Conservation (phyloP, 768 basidiomycete genomes). For the Amanita phalloides region DNA sequence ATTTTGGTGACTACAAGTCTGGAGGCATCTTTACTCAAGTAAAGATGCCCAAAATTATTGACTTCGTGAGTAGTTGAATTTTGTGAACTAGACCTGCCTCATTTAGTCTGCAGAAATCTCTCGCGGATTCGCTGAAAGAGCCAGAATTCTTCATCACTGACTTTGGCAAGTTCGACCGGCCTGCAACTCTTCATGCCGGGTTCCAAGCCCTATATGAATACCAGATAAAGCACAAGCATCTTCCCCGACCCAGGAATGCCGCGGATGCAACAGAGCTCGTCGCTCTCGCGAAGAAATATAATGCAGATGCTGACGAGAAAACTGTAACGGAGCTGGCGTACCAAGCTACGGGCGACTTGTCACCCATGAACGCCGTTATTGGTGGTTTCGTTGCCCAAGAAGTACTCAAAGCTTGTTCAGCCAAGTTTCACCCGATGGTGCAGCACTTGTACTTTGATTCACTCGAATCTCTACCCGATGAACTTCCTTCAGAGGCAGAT, state of each 20-base stretch:
- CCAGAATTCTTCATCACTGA: conserved; percentile 94
- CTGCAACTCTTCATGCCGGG: conserved; percentile 80
- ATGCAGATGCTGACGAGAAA: conserved; percentile 71
- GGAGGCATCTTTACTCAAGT: conserved; percentile 98
- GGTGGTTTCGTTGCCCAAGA: conserved; percentile 99
- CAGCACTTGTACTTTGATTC: conserved; percentile 98
- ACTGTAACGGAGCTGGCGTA: conserved; percentile 76
- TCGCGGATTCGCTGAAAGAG: conserved; percentile 68
- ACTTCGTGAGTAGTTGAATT: conserved; percentile 57
- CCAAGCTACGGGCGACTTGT: conserved; percentile 84
- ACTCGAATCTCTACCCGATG: conserved; percentile 79
- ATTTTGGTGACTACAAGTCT: conserved; percentile 62
- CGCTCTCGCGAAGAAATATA: conserved; percentile 66
- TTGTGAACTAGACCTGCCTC: conserved; percentile 3
- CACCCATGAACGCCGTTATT: conserved; percentile 86
- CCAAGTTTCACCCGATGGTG: conserved; percentile 95
- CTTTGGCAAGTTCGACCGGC: conserved; percentile 95
- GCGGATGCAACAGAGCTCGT: conserved; percentile 72
- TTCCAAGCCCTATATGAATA: conserved; percentile 92
- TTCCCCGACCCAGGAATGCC: conserved; percentile 76
- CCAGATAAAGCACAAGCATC: conserved; percentile 44
- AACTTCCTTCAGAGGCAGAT: conserved; percentile 71
- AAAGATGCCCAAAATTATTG: conserved; percentile 95
- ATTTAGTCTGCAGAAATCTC: conserved; percentile 60
- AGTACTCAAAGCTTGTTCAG: conserved; percentile 91